Base-by-base conservation (phyloP, 176 grass and related monocot species). In the Coix lacrymajobi region DNA sequence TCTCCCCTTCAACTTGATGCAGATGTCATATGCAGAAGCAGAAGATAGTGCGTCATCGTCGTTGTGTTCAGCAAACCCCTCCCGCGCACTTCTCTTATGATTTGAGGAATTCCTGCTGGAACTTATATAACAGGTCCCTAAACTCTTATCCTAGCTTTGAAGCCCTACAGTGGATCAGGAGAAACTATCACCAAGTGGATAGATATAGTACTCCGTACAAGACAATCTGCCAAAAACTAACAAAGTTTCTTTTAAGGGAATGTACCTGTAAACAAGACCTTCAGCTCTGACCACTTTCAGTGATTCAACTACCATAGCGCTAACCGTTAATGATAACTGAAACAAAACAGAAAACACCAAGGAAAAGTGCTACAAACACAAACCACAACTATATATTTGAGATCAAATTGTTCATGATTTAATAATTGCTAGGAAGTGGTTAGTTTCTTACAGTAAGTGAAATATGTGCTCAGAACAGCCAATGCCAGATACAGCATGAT, bases 1-100 rank as follows among this genome's bases (percentile, higher is more conserved):
- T 72, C 95, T 89, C 51, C 94, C 92, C 86, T 97, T 97, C 64
- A 97, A 79, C 79, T 94, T 92, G 73, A 97, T 91, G 75, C 95
- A 97, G 66, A 97, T 78, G 79, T 94, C 95, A 84, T 97, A 97
- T 22, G 90, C 92, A n/a, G 95, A 92, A 76, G 83, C 84, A 69
- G 95, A 92, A 30, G 86, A 86, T 0, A 97, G 70, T n/a, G 88
- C 90, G 29, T 91, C 52, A 33, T 61, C 84, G 80, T 85, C 71
- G 94, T 84, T 45, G 95, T 92, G 76, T 97, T 94, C 12, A 97
- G n/a, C n/a, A n/a, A n/a, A n/a, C n/a, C n/a, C n/a, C n/a, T n/a
- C n/a, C n/a, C n/a, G n/a, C n/a, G n/a, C n/a, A n/a, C n/a, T n/a
- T n/a, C n/a, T n/a, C n/a, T n/a, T n/a, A n/a, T n/a, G n/a, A n/a